Evolutionary conservation across 768 basidiomycete genomes (phyloP), one percentile per base, ranked within the genome.

Genomic region (Hortiboletus campestris): DNA sequence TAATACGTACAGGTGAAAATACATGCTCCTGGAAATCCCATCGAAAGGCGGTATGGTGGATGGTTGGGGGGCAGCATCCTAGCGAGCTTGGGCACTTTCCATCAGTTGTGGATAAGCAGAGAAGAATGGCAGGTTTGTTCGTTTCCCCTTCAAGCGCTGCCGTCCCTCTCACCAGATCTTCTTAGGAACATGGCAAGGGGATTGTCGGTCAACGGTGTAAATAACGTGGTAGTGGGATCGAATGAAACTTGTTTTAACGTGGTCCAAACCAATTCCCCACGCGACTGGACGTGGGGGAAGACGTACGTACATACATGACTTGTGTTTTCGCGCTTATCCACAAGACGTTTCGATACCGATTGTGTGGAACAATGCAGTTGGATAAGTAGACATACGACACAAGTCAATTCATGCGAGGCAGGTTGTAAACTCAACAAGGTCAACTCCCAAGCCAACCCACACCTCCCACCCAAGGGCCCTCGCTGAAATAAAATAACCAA

Each of bases 41-140:
- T 87, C 47, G 97, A 98, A 70, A 83, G 96, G 44, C 83, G 88
- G 53, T 97, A 93, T 69, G 89, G 94, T 14, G 86, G 89, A 19
- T 99, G 97, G 97, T 75, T 99, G 8, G 97, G 97, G 12, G 97
- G 96, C 29, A 94, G 91, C 61, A 96, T 98, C 64, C 78, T 98
- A 45, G 95, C 90, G 1, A 94, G 91, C 66, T 74, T 98, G 66
- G 97, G 97, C 22, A 98, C 95, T 16, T 99, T 98, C 81, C 97
- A 99, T 69, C 96, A 96, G 63, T 76, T 95, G 47, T 95, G 94
- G 94, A 94, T 96, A 66, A 93, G 91, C 72, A 84, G 79, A 65
- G 93, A 94, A 70, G 94, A 96, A 65, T 95, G 91, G 88, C 84
- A 91, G 82, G 92, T 91, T 56, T 41, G 84, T 69, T 45, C 12